Conservation (phyloP, 108 stramenopile genomes). For the Conticribra weissflogii region DNA sequence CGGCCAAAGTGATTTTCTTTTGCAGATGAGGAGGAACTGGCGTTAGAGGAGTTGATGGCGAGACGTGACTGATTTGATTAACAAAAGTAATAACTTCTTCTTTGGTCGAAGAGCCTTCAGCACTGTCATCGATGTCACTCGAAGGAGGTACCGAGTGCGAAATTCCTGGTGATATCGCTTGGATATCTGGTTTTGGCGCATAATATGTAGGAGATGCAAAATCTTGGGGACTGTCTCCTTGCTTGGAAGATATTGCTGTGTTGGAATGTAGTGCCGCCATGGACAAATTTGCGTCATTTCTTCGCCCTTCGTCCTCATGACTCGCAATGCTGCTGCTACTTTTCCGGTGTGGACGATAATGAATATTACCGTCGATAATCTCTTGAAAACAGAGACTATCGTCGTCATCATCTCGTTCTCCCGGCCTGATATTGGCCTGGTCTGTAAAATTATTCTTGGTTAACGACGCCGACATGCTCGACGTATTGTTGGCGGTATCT, state of each 20-base stretch:
- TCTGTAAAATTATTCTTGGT: too few relatives aligned
- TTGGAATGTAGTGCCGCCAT: not conserved
- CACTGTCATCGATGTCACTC: not conserved
- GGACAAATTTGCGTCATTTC: not conserved
- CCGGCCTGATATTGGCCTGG: not conserved
- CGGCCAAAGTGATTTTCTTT: conserved; percentile 2
- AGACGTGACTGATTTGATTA: not conserved
- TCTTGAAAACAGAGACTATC: not conserved
- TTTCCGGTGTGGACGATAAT: not conserved
- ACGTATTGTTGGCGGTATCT: too few relatives aligned
- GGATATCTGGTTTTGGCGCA: not conserved
- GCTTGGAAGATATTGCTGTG: not conserved
- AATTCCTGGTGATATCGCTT: not conserved
- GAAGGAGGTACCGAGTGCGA: not conserved
- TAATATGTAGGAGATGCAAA: not conserved
- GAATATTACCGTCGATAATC: not conserved
- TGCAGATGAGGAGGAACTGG: not conserved
- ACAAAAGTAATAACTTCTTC: not conserved
- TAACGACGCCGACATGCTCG: too few relatives aligned
- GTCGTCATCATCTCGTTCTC: not conserved
- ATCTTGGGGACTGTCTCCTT: not conserved
- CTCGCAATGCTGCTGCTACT: not conserved
- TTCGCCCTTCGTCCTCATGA: not conserved
- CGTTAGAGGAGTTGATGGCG: not conserved
- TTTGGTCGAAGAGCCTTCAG: not conserved